Percentiles rank a stretch among this genome's conserved stretches.
phyloP scores from a whole-genome alignment of 495 filamentous ascomycete species.

The Xylaria venustula region DNA sequence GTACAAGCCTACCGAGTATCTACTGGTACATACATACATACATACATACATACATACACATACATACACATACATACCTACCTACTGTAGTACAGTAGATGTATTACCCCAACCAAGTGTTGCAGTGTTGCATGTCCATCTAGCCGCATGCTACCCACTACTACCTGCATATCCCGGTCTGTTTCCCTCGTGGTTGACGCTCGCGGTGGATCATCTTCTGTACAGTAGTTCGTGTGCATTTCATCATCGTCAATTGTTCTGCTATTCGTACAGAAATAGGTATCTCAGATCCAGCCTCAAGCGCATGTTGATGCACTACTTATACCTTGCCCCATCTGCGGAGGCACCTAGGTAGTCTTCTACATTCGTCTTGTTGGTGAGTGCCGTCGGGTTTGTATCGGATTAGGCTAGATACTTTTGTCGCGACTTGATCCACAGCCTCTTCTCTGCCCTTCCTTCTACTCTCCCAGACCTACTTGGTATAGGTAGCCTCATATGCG shows the following conservation, averaged over 20 bases:
- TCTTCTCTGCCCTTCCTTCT: constrained; percentile 11
- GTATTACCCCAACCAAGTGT: constrained; percentile 26
- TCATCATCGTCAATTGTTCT: not conserved
- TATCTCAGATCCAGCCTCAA: not conserved
- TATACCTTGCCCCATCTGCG: not conserved
- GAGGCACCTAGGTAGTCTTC: not conserved
- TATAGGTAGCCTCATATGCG: constrained; percentile 19
- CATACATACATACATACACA: too few relatives aligned
- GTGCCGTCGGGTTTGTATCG: constrained; percentile 18
- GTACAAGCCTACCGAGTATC: too few relatives aligned
- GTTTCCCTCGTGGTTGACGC: not conserved
- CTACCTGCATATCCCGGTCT: not conserved
- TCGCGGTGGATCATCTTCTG: not conserved
- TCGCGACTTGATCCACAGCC: constrained; percentile 16
- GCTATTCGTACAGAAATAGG: not conserved
- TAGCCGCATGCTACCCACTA: constrained; percentile 4
- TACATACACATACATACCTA: too few relatives aligned
- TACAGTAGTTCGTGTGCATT: not conserved
- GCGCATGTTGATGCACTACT: too few relatives aligned
- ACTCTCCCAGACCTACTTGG: constrained; percentile 9
- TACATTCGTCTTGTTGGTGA: constrained; percentile 6
- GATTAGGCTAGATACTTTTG: not conserved
- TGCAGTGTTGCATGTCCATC: constrained; percentile 23
- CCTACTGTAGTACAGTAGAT: constrained; percentile 2
- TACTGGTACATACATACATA: too few relatives aligned